phyloP scores from a whole-genome alignment of 345 rosid genomes.

The Firmiana major region DNA sequence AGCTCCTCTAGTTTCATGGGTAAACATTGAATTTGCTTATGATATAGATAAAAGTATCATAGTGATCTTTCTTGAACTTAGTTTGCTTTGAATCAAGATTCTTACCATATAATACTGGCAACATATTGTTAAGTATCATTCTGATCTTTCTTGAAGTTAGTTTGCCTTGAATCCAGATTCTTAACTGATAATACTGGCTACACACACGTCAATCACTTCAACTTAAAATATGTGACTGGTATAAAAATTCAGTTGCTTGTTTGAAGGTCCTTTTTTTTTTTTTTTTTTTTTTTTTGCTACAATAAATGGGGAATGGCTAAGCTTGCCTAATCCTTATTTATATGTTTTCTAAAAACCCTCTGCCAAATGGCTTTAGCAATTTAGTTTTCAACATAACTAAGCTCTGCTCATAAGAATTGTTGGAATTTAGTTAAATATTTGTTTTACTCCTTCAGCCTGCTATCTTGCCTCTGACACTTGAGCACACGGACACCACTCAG shows the following conservation, averaged over 20 bases:
- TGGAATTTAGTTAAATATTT: too few species aligned
- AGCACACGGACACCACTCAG: not conserved
- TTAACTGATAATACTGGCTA: not conserved
- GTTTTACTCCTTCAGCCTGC: not conserved
- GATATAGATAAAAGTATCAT: not conserved
- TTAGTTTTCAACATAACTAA: not conserved
- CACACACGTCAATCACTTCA: not conserved
- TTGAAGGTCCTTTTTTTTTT: too few species aligned
- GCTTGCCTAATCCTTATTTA: not conserved
- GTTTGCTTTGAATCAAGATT: not conserved
- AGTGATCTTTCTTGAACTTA: not conserved
- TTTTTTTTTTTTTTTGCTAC: not conserved
- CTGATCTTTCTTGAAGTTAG: not conserved
- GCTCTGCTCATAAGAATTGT: not conserved
- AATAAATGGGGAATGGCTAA: not conserved
- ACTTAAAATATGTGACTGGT: not conserved
- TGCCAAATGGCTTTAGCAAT: not conserved
- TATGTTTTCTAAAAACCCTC: not conserved
- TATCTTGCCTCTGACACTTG: not conserved
- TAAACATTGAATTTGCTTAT: not conserved
- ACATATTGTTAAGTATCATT: not conserved
- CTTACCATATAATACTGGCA: not conserved
- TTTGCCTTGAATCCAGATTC: not conserved
- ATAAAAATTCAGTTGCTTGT: too few species aligned
- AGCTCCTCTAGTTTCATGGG: not conserved